Base-by-base conservation (phyloP, 2,329 filamentous ascomycete species). In the Monilinia polystroma region DNA sequence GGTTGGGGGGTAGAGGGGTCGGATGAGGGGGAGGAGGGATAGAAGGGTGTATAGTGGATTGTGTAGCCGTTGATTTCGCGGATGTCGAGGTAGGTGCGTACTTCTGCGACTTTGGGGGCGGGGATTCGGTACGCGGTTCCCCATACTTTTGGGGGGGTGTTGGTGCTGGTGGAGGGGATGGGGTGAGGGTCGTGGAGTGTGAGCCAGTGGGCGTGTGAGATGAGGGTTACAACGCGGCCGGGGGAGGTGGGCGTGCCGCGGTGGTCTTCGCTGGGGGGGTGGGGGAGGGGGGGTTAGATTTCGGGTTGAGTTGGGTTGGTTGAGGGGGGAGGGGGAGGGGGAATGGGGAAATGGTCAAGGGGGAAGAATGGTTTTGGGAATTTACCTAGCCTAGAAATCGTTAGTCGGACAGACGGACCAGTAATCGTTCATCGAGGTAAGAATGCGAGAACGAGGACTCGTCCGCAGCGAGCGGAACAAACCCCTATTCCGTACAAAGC, bases 21-120 rank as follows among this genome's bases (percentile, higher is more conserved):
- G 20, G 16, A 20, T 16, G 53, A 5, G 56, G 18, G 2, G 23
- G 76, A 75, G 35, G 75, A 75, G n/a, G 78, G 87, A 73, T 93
- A 83, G 77, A 98, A 97, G 0, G 90, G 87, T 38, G 93, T 92
- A 78, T 93, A 92, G 79, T 97, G 93, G 72, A 97, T 96, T 64
- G 89, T 91, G 79, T 99, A 99, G 35, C 95, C 95, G 80, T 98
- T 97, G 76, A 98, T 97, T 79, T 99, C 95, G 56, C 95, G 89
- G 71, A 97, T 94, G 78, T 98, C 93, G 58, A 99, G 90, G 77
- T 97, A 97, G 67, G 88, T 85, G 72, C 91, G 89, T 4, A 97
- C 94, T 79, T 94, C 89, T 68, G 87, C 84, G 29, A 96, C 92
- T 71, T 88, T 85, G 2, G 85, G 82, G 8, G 88, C 79, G 38